Base-by-base conservation (phyloP, 1,284 basidiomycete genomes). In the Cutaneotrichosporon cutaneum region DNA sequence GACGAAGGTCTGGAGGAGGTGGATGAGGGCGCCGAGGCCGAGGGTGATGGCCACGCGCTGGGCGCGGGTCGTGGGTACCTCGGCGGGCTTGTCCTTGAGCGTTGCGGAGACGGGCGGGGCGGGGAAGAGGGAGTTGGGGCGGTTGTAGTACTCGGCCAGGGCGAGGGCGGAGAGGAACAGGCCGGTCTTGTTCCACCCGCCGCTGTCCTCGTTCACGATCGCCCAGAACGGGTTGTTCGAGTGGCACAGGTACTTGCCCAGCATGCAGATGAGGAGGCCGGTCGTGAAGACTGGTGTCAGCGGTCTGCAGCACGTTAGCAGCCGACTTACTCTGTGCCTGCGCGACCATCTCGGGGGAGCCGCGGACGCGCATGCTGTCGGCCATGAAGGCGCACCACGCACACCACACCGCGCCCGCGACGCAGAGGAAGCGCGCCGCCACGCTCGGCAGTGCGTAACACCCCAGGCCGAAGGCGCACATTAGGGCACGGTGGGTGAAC, bases 201-300 rank as follows among this genome's bases (percentile, higher is more conserved):
- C 88, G 0, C 87, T 86, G 33, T 82, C 74, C 51, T 82, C 82
- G 70, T 89, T 82, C 27, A 90, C 83, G 70, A 91, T 86, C 0
- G 89, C 87, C 92, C 92, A 94, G 33, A 93, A 88, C 68, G 92
- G 92, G 71, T 93, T 93, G 68, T 90, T 90, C 0, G 87, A 85
- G 71, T 90, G 84, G 70, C 92, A 91, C 13, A 85, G 82, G 69
- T 90, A 88, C 73, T 93, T 94, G 33, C 86, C 82, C n/a, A 92
- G 68, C 2, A 88, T 85, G 6, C 87, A 85, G 9, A 88, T 57
- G 22, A 90, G 70, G n/a, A 93, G 80, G 1, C 91, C 90, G 13
- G 87, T 72, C 3, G 84, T 84, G 44, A 85, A 80, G 3, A 88
- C 90, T 92, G 53, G 13, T 33, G 44, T 59, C 54, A 48, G 50